Percentiles rank a stretch among this genome's conserved stretches.
Evolutionary conservation across 768 basidiomycete genomes (phyloP).

Genomic region (Galerina marginata): DNA sequence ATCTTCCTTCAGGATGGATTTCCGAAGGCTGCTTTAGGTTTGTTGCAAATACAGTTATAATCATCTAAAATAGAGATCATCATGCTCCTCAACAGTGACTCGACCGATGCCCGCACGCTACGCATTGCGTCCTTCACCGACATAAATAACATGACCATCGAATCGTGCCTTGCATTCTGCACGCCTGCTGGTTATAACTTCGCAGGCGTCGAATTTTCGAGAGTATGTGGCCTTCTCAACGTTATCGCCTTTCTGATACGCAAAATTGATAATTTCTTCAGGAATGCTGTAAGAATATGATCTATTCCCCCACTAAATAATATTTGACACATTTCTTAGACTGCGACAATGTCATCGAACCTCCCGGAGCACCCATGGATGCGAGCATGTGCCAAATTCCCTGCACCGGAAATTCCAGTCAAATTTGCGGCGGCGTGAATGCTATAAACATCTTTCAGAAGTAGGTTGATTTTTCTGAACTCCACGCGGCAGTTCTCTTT

Average conservation of each 20-base stretch:
- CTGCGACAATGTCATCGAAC: constrained; percentile 11
- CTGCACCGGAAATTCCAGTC: constrained; percentile 4
- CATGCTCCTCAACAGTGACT: constrained; percentile 50
- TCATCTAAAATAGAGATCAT: background rate
- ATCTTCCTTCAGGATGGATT: too few species aligned
- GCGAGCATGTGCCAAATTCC: constrained; percentile 4
- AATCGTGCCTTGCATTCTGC: constrained; percentile 51
- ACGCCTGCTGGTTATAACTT: constrained; percentile 51
- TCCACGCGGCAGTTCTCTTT: background rate
- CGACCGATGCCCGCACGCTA: constrained; percentile 58
- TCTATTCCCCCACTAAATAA: background rate
- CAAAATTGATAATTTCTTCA: background rate
- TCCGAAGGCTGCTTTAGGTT: too few species aligned
- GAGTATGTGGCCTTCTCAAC: constrained; percentile 11
- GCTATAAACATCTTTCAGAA: constrained; percentile 8
- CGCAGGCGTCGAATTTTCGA: constrained; percentile 66
- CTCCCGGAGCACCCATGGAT: constrained; percentile 2
- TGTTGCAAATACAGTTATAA: too few species aligned
- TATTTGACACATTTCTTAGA: background rate
- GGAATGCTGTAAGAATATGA: constrained; percentile 9
- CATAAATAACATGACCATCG: constrained; percentile 62
- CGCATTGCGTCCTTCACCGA: constrained; percentile 44
- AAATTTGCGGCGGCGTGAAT: constrained; percentile 8
- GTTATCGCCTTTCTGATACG: background rate
- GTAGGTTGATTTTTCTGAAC: background rate